Base-by-base conservation (phyloP, 495 filamentous ascomycete genomes). In the Viridothelium virens region DNA sequence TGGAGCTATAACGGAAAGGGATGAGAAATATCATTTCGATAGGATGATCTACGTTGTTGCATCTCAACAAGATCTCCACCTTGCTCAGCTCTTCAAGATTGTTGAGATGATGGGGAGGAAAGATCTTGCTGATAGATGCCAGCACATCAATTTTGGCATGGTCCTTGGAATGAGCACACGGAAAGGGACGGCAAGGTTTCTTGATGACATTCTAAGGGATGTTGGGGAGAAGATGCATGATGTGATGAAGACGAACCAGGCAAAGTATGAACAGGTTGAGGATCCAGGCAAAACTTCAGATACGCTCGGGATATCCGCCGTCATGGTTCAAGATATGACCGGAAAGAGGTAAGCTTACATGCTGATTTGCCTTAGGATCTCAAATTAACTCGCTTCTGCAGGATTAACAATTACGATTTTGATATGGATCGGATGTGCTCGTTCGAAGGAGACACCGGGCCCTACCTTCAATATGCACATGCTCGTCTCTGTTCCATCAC, bases 1-100 rank as follows among this genome's bases (percentile, higher is more conserved):
- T 63, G 87, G 84, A 64, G 86, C 86, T 33, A 84, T 85, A 38
- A 68, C 82, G 9, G 84, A 89, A 76, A 82, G 89, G 65, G 78
- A 81, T 64, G 79, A 87, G 62, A 80, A 81, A 47, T 88, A 85
- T 75, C 70, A 84, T 63, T 89, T 89, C 70, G 88, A 91, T 73
- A 85, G 86, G 78, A 87, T 91, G 86, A 84, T 91, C 63, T 91
- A 90, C 73, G 87, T 91, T 31, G 84, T 91, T 65, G 84, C 85
- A 7, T 78, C 80, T 2, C 86, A 90, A 72, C 87, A 91, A 75
- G 85, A 89, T 73, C 76, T 87, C n/a, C 88, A 91, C 74, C 76
- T 91, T 36, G 83, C 82, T 33, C 86, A 89, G 74, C 78, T 91
- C 36, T 89, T 90, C 82, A 87, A 88, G 76, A 83, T 89, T 61